These are phyloP conservation scores for Arthrobotrys iridis DNA, from an alignment of 2,329 filamentous ascomycete species.

Conservation along the genomic window DNA sequence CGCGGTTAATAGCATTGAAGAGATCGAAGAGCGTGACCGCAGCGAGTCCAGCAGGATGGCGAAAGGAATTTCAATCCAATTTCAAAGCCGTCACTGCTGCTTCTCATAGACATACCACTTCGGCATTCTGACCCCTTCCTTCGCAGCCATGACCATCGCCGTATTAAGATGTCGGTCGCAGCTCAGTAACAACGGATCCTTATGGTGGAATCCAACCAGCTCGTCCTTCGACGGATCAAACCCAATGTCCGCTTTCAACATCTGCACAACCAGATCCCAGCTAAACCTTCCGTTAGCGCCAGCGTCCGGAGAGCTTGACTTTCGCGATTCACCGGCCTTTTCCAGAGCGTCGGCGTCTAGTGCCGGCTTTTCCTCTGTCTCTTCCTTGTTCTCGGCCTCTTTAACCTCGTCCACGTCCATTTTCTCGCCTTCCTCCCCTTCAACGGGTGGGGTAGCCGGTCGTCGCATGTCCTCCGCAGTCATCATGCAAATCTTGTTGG, in stretches of 20 bases:
- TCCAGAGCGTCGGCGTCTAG: slow-evolving; percentile 7
- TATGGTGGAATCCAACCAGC: slow-evolving; percentile 49
- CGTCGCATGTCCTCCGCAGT: slow-evolving; percentile 48
- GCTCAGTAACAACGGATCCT: slow-evolving; percentile 42
- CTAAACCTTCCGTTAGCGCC: slow-evolving; percentile 40
- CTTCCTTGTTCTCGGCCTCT: not conserved
- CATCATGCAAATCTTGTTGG: slow-evolving; percentile 53
- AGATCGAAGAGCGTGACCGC: not conserved
- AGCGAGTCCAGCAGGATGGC: not conserved
- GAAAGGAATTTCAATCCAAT: not conserved
- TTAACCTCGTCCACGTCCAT: slow-evolving; percentile 42
- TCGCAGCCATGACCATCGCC: slow-evolving; percentile 52
- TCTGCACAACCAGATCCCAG: slow-evolving; percentile 48
- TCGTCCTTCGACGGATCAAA: slow-evolving; percentile 51
- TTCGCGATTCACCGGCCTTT: not conserved
- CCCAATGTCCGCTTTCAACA: slow-evolving; percentile 49
- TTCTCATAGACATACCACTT: slow-evolving; percentile 54
- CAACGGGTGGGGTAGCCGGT: slow-evolving; percentile 26
- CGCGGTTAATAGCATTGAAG: not conserved
- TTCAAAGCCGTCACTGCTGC: slow-evolving; percentile 15
- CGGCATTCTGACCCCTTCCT: slow-evolving; percentile 53
- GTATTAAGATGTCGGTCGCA: slow-evolving; percentile 51
- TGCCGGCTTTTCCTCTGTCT: not conserved
- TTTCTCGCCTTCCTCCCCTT: slow-evolving; percentile 33
- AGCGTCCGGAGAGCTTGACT: slow-evolving; percentile 34